Conservation (phyloP, 805 yeast species). For the Helenozyma baotianmanensis region DNA sequence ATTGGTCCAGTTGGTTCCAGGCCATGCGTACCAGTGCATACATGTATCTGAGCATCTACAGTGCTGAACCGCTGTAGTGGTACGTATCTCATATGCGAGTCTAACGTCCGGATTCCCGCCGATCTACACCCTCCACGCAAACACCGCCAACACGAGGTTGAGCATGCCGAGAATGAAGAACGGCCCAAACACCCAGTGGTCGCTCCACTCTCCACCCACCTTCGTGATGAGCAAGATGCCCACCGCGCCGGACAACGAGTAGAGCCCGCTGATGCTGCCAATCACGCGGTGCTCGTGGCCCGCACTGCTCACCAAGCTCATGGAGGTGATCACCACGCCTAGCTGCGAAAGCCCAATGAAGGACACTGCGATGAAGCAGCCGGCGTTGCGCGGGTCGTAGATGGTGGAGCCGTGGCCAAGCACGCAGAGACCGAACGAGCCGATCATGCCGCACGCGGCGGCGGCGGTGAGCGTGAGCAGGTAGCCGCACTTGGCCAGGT, state of each 20-base stretch:
- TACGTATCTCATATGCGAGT: no score
- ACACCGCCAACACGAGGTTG: conserved; percentile 14
- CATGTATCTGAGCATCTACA: no score
- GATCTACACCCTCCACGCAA: background rate
- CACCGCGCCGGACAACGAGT: conserved; percentile 62
- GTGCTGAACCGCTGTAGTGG: no score
- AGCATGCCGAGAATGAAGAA: conserved; percentile 49
- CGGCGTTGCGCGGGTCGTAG: conserved; percentile 31
- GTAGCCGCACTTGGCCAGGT: conserved; percentile 30
- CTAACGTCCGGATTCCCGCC: no score
- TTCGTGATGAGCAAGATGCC: conserved; percentile 60
- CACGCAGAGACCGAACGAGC: conserved; percentile 31
- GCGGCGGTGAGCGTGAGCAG: conserved; percentile 29
- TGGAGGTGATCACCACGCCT: conserved; percentile 57
- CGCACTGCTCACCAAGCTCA: conserved; percentile 47
- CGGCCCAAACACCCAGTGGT: conserved; percentile 54
- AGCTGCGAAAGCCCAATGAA: conserved; percentile 57
- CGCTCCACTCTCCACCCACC: conserved; percentile 60
- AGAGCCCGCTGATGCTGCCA: conserved; percentile 68
- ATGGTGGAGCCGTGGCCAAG: conserved; percentile 12
- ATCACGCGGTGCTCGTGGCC: conserved; percentile 39
- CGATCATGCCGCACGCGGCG: conserved; percentile 40
- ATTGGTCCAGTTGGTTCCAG: no score
- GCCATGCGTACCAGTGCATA: no score
- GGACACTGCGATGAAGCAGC: conserved; percentile 38